Evolutionary conservation across 495 filamentous ascomycete genomes (phyloP).

Genomic region (Paragyromitra xinjiangensis): DNA sequence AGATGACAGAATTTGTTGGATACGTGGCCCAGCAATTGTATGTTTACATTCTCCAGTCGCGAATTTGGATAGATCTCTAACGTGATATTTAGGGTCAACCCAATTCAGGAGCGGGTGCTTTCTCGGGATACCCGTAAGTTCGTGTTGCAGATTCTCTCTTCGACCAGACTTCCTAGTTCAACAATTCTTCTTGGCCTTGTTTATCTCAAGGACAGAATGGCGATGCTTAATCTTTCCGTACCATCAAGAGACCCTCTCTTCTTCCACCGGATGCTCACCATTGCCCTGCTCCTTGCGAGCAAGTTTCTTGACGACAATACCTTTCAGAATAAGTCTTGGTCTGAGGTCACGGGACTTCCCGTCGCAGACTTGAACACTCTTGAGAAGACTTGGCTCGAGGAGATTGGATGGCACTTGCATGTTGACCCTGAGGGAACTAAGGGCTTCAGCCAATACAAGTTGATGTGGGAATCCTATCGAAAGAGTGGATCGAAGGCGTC

Average conservation of each 20-base stretch:
- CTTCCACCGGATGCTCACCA: conserved; percentile 90
- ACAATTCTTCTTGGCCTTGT: conserved; percentile 93
- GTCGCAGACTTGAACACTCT: conserved; percentile 87
- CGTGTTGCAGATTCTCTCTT: conserved; percentile 90
- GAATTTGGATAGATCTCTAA: conserved; percentile 61
- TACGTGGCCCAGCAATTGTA: conserved; percentile 89
- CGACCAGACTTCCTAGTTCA: conserved; percentile 91
- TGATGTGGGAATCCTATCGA: conserved; percentile 83
- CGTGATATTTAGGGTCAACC: conserved; percentile 70
- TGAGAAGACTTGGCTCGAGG: conserved; percentile 89
- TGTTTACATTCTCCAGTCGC: conserved; percentile 58
- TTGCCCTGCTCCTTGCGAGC: conserved; percentile 87
- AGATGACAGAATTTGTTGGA: conserved; percentile 97
- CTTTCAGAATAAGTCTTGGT: conserved; percentile 99
- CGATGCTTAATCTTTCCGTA: conserved; percentile 70
- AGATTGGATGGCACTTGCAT: conserved; percentile 87
- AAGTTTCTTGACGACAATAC: conserved; percentile 99
- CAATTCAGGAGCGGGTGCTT: conserved; percentile 60
- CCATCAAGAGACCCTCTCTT: conserved; percentile 70
- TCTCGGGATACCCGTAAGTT: conserved; percentile 90
- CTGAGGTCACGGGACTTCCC: conserved; percentile 92
- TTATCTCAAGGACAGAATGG: conserved; percentile 85
- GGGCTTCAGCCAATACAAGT: conserved; percentile 82
- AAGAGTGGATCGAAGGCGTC: conserved; percentile 67
- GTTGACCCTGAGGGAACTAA: conserved; percentile 82